A percentile compares a stretch with the other conserved stretches of the same genome.
These are phyloP conservation scores for Candida sojae DNA, from an alignment of 1,139 yeast species.

Conservation along the genomic window DNA sequence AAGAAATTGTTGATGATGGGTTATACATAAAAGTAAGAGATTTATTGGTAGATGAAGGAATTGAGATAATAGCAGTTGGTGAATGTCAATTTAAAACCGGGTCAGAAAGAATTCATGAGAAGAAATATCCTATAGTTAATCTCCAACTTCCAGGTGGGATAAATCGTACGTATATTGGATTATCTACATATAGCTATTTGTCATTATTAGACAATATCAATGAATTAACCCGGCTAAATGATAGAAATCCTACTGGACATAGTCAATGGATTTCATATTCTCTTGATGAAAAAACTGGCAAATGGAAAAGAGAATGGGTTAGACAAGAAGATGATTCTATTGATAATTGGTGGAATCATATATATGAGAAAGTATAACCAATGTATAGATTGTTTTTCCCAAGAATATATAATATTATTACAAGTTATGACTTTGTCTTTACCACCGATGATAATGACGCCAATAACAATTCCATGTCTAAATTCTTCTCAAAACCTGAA, in stretches of 20 bases:
- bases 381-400: no score
- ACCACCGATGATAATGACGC: no score
- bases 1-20: neutral
- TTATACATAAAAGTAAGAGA: neutral
- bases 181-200: neutral
- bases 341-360: neutral
- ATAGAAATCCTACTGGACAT: neutral
- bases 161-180: neutral
- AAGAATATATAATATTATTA: neutral
- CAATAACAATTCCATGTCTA: no score
- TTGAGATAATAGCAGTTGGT: neutral
- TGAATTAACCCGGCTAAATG: neutral
- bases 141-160: neutral
- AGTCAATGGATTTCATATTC: conserved; percentile 1
- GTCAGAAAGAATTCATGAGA: neutral
- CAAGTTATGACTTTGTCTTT: no score
- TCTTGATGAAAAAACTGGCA: neutral
- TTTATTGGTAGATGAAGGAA: neutral
- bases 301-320: conserved; percentile 2
- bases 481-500: no score
- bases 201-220: neutral
- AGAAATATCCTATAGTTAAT: neutral
- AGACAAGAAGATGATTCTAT: neutral
- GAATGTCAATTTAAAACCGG: neutral
- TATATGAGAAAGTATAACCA: neutral